Base-by-base conservation (phyloP, 2,329 filamentous ascomycete species). In the Penicillium griseofulvum region DNA sequence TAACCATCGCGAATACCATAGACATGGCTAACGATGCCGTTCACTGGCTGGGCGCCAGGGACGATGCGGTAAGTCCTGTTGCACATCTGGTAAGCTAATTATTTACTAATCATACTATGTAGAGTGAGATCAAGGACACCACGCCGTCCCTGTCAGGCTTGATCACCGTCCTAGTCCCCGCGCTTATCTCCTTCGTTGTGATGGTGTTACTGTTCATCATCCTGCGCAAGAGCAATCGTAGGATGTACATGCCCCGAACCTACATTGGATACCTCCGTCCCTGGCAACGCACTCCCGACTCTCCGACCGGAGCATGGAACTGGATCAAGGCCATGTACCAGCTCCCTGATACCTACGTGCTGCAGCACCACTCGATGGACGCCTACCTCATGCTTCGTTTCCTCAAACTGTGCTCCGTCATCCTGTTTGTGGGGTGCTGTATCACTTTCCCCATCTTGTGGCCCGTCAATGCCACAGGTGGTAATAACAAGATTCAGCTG, bases 361-460 rank as follows among this genome's bases (percentile, higher is more conserved):
- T 97, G 22, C 90, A 94, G 67, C 91, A 96, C 76, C 90, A 93
- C 71, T 95, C 91, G 0, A 83, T 99, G 59, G 93, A 99, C 71
- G 89, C 89, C 31, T 97, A 93, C 73, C 85, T 97, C 49, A 91
- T 95, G 71, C 80, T 97, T 28, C 90, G 93, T 34, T 96, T 93
- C 68, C 77, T 97, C 60, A 90, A 91, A 68, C 87, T 94, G 51
- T 78, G 87, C 28, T 84, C 87, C 52, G 81, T 88, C 56, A 88
- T 95, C 62, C 92, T 88, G 74, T 83, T 97, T 43, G 87, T 93
- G 10, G 94, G 94, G 55, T 90, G 87, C 67, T 78, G 83, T 64
- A 87, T 97, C 56, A 92, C 90, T 17, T 96, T 90, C 87, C 93
- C 94, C 0, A 80, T 97, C 37, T 79, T 97, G 22, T 91, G 89